Evolutionary conservation across 305 asterid species (phyloP).

Genomic region (Ilex paraguariensis): DNA sequence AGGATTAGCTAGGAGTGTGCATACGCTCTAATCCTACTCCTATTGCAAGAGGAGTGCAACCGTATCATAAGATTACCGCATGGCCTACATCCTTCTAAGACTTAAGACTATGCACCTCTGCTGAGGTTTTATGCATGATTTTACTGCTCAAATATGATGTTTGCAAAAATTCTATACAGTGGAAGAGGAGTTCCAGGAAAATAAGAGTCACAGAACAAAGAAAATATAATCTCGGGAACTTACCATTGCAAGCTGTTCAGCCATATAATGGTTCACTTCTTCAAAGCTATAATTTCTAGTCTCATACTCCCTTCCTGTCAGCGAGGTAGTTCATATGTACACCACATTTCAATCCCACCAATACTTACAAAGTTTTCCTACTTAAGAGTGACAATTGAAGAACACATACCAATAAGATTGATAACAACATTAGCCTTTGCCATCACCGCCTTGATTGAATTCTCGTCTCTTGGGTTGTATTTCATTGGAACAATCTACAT

Average conservation of each 20-base stretch:
- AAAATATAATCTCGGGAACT: constrained; percentile 17
- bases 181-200: no score
- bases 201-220: neutral
- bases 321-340: constrained; percentile 15
- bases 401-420: constrained; percentile 74
- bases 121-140: no score
- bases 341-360: neutral
- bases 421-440: constrained; percentile 97
- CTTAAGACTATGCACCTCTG: no score
- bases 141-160: no score
- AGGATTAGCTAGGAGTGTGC: no score
- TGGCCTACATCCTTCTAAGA: no score
- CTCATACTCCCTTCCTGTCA: constrained; percentile 88
- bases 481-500: constrained; percentile 95
- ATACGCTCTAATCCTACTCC: no score
- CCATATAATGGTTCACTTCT: constrained; percentile 88
- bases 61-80: no score
- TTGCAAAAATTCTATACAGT: no score
- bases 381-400: constrained; percentile 6
- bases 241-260: constrained; percentile 81
- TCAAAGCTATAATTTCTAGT: constrained; percentile 93
- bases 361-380: neutral
- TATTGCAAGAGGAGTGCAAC: no score
- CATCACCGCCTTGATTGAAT: constrained; percentile 92
- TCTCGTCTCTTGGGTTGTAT: constrained; percentile 85